Conservation (phyloP, 257 asterid species). For the Fraxinus cuspidata region DNA sequence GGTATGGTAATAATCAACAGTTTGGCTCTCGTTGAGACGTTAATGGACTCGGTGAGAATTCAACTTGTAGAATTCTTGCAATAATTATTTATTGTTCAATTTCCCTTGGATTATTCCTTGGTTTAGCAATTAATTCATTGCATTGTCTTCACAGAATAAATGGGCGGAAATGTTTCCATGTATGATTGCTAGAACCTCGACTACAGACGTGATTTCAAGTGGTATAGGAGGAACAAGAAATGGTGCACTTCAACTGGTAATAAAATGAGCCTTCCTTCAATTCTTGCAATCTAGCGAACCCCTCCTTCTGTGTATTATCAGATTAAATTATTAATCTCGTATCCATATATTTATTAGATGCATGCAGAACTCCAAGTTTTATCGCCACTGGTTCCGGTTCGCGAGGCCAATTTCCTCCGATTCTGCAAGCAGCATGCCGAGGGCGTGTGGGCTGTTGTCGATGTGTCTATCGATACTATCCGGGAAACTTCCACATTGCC, state of each 20-base stretch:
- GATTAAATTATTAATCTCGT: neutral
- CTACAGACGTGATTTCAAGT: conserved; percentile 49
- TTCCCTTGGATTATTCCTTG: neutral
- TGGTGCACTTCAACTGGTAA: conserved; percentile 69
- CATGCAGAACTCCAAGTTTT: conserved; percentile 56
- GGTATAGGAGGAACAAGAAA: conserved; percentile 64
- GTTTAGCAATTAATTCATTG: neutral
- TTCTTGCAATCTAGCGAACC: neutral
- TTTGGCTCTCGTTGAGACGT: conserved; percentile 60
- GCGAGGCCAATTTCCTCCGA: conserved; percentile 57
- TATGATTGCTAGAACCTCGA: conserved; percentile 49
- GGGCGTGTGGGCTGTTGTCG: conserved; percentile 65
- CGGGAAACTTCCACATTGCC: conserved; percentile 41
- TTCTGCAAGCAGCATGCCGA: conserved; percentile 66
- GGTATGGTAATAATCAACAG: conserved; percentile 55
- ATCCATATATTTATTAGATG: conserved; percentile 33
- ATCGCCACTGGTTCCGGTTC: conserved; percentile 54
- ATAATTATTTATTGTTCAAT: neutral
- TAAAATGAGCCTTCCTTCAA: neutral
- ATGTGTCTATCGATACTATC: conserved; percentile 49
- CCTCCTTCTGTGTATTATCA: neutral
- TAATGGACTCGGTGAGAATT: conserved; percentile 56
- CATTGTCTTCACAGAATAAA: conserved; percentile 37
- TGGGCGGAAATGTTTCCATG: conserved; percentile 67
- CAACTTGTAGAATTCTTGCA: neutral